Base-by-base conservation (phyloP, 768 basidiomycete species). In the Clitopilus hobsonii region DNA sequence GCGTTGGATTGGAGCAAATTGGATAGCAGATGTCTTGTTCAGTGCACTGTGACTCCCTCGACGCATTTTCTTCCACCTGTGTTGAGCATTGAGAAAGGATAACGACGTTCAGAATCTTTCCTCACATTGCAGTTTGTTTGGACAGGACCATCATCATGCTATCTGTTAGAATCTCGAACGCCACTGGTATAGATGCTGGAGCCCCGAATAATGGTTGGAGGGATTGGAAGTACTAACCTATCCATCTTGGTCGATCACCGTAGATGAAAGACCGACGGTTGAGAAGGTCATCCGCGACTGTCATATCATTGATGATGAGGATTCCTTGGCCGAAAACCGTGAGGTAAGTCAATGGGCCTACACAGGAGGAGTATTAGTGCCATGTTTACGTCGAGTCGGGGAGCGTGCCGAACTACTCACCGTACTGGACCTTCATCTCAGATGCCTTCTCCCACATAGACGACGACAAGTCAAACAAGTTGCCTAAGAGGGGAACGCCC, bases 221-320 rank as follows among this genome's bases (percentile, higher is more conserved):
- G 16, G 56, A 60, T 20, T 70, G 60, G 20, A 65, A 18, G 10
- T 41, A 41, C 8, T 10, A 6, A 41, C 38, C 38, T 11, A 41
- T 63, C 49, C 41, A 59, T 5, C 49, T 55, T 5, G 62, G 62
- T 5, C 66, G 59, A 47, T 61, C 62, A 2, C 60, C 60, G 53
- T 69, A 67, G 36, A 58, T 62, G 10, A 26, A 32, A 10, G 56
- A 52, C 11, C 70, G 65, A 23, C 64, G 63, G 36, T 59, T 56
- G 11, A 59, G 25, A 7, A 59, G 30, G 28, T 59, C 58, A 14
- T 11, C 14, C 7, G 52, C 55, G 5, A 49, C 52, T 25, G 48
- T 54, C 14, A 49, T 51, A 22, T 26, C 25, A 22, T 54, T 54
- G 24, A 59, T 11, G 14, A 59, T 27, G 18, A 59, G 18, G 22